Base-by-base conservation (phyloP, 768 basidiomycete genomes). In the Tylopilus sp. region DNA sequence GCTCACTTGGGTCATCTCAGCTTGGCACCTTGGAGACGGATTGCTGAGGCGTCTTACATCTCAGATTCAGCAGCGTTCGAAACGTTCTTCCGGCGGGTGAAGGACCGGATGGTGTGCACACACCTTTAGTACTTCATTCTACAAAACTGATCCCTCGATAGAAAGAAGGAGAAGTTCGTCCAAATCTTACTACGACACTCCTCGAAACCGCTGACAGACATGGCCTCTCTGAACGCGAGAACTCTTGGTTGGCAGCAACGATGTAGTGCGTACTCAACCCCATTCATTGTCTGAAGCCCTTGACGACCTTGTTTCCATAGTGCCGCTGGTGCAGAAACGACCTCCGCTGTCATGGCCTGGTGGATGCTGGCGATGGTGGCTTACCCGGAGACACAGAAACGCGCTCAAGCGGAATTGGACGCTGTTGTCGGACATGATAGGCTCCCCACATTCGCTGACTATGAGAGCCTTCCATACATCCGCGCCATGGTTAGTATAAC, bases 341-440 rank as follows among this genome's bases (percentile, higher is more conserved):
- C 51, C 19, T 29, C 49, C 6, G 29, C 24, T n/a, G 52, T 50
- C 31, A 12, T 50, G 53, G 48, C 44, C 56, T 70, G 56, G 43
- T 55, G 50, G 54, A 54, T 70, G 26, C 34, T 67, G 22, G 63
- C 58, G 6, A 65, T 69, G 65, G 56, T 60, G 9, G 41, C 54
- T 6, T 55, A 67, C 44, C 70, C 68, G 1, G 53, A 67, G 21
- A 60, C 61, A 4, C 67, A 71, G 48, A 54, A 50, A 24, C 54
- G 57, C 29, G 69, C 63, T 0, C 58, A 63, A 29, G 54, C n/a
- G 2, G 61, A 69, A 47, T 43, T 72, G 6, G 63, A 71, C 26
- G 41, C 52, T 6, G 55, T 67, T 13, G 52, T 68, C 16, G 70
- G 63, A 19, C 44, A 26, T 2, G 52, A 57, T 8, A 52, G 66